Percentiles rank a stretch among this genome's conserved stretches.
Conservation (phyloP, 2,329 filamentous ascomycete species). For the Chrysoporthe puriensis region DNA sequence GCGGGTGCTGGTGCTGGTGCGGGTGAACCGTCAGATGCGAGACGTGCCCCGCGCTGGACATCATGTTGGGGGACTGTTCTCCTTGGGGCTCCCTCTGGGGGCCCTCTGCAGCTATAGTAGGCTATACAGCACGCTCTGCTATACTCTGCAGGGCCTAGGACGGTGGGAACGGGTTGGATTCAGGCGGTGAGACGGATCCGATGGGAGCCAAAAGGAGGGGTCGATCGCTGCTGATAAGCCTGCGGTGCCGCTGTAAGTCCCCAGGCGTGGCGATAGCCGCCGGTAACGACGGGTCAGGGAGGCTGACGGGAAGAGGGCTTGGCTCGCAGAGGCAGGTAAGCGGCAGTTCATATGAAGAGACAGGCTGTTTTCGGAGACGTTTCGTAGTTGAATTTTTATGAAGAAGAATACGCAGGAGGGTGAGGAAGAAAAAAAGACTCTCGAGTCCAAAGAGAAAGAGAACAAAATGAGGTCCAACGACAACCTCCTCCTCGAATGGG, state of each 20-base stretch:
- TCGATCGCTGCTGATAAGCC: conserved; percentile 11
- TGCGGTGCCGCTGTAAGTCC: not conserved
- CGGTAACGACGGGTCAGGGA: not conserved
- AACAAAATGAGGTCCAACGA: not conserved
- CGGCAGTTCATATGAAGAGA: too few species aligned
- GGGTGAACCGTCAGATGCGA: conserved; percentile 2
- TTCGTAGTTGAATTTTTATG: too few species aligned
- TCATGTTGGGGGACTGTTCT: conserved; percentile 13
- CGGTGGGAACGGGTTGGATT: not conserved
- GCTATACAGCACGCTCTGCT: not conserved
- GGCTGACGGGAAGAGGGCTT: not conserved
- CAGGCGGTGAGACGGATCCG: not conserved
- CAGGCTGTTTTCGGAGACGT: too few species aligned
- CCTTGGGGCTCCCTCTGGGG: not conserved
- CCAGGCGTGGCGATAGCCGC: not conserved
- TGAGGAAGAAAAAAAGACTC: not conserved
- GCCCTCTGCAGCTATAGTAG: too few species aligned
- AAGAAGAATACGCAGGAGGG: not conserved
- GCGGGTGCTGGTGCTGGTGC: not conserved
- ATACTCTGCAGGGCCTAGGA: not conserved
- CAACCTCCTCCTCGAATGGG: not conserved
- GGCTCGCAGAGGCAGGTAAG: not conserved
- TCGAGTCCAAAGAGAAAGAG: not conserved
- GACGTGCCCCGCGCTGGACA: conserved; percentile 28
- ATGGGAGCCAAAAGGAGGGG: conserved; percentile 9